Conservation (phyloP, 768 basidiomycete genomes). For the Rhodotorula kratochvilovae region DNA sequence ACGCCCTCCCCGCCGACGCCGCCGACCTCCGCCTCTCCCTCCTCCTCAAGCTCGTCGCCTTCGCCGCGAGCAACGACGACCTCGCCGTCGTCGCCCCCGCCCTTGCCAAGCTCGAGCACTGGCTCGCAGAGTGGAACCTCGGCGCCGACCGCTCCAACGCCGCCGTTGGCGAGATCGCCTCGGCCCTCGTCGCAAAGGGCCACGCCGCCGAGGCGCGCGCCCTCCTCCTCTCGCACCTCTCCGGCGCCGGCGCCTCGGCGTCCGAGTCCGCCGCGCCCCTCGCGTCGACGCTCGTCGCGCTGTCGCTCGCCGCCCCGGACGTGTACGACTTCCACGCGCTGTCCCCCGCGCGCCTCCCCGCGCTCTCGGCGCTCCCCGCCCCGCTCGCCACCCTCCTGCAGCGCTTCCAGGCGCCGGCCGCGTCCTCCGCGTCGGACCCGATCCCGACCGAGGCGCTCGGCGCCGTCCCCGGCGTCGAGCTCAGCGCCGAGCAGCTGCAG, state of each 20-base stretch:
- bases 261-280: constrained; percentile 11
- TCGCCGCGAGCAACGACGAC: constrained; percentile 34
- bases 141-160: constrained; percentile 24
- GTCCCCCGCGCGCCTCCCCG: constrained; percentile 7
- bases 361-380: constrained; percentile 9
- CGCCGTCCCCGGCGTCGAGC: constrained; percentile 38
- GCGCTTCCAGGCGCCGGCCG: constrained; percentile 21
- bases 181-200: constrained; percentile 13
- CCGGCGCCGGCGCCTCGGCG: not conserved
- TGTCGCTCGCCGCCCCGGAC: constrained; percentile 25
- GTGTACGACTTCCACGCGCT: constrained; percentile 33
- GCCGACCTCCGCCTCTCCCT: constrained; percentile 12
- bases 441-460: not conserved
- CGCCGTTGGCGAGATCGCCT: constrained; percentile 10
- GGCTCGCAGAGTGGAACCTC: constrained; percentile 17
- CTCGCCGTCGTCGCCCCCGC: constrained; percentile 31
- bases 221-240: constrained; percentile 18
- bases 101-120: constrained; percentile 6
- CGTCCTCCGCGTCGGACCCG: constrained; percentile 3
- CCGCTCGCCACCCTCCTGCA: constrained; percentile 13
- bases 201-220: constrained; percentile 12
- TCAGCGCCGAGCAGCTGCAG: constrained; percentile 61
- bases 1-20: constrained; percentile 27
- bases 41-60: constrained; percentile 31
- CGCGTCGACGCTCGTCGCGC: constrained; percentile 15